Evolutionary conservation across 257 asterid species (phyloP), one percentile per base, ranked within the genome.

Genomic region (Osmanthus fragrans): DNA sequence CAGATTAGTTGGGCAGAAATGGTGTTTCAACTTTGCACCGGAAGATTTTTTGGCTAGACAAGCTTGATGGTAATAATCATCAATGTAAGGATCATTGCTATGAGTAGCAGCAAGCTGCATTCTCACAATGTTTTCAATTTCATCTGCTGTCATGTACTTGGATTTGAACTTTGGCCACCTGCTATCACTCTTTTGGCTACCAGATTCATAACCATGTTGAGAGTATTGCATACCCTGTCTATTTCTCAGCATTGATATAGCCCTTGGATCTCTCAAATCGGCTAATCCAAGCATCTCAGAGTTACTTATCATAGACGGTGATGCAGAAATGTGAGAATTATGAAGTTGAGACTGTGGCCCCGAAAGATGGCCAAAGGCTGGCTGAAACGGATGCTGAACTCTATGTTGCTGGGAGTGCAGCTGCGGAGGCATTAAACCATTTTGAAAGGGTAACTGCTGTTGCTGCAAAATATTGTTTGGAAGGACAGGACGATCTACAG

Each of bases 21-120:
- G 98, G 85, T 90, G 99, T 83, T 73, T 93, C 85, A 89, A 76
- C 88, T 89, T 87, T 32, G 94, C 88, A 56, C 92, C 91, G 13
- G 90, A 78, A 36, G 97, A 88, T 84, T 86, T 95, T 78, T 88
- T 87, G 7, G 96, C 91, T 25, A 93, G 90, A 85, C 96, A 86
- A 81, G 98, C 99, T 82, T 95, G 99, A 80, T 90, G 92, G 79
- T 93, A 95, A 82, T 91, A 95, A 88, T 93, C 98, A 74, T 95
- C 99, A 47, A 88, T 85, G 72, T 95, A 95, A 19, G 99, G 99
- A 76, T 95, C 96, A 69, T 89, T 92, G 91, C 97, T 89, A 77
- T 93, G 99, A 16, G 99, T 89, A 56, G 97, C 98, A 42, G 93
- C 88, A 70, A 89, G 96, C 86, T 95, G 99, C 87, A 86, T 81